These are phyloP conservation scores for Chaetomium globosum DNA, from an alignment of 2,329 filamentous ascomycete genomes.

Conservation along the genomic window DNA sequence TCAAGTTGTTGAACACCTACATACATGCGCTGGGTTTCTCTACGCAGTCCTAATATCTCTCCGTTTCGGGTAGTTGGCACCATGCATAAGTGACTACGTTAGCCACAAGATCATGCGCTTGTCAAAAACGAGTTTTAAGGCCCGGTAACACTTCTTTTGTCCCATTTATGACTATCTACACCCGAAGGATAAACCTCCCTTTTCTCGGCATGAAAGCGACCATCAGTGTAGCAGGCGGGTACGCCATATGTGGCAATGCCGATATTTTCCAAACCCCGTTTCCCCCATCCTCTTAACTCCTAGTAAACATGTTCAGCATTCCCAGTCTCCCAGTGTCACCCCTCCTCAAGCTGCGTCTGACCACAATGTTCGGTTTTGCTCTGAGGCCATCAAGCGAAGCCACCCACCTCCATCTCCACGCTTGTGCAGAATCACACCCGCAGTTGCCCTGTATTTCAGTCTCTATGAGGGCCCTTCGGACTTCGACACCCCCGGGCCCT, in stretches of 20 bases:
- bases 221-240: neutral
- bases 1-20: neutral
- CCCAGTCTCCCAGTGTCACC: neutral
- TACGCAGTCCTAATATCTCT: neutral
- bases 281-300: conserved; percentile 1
- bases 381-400: neutral
- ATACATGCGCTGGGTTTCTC: neutral
- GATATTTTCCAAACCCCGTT: conserved; percentile 6
- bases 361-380: neutral
- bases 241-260: conserved; percentile 7
- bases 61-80: neutral
- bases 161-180: conserved; percentile 15
- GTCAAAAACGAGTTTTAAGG: neutral
- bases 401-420: neutral
- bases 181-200: conserved; percentile 13
- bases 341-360: neutral
- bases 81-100: neutral
- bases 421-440: neutral
- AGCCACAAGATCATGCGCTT: neutral
- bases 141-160: neutral
- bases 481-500: neutral
- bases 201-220: neutral
- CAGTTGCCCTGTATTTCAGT: neutral
- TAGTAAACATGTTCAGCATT: neutral
- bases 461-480: neutral